Percentiles rank a stretch among this genome's conserved stretches.
These are phyloP conservation scores for Agapanthus africanus DNA, from an alignment of 106 monocot genomes.

Conservation along the genomic window DNA sequence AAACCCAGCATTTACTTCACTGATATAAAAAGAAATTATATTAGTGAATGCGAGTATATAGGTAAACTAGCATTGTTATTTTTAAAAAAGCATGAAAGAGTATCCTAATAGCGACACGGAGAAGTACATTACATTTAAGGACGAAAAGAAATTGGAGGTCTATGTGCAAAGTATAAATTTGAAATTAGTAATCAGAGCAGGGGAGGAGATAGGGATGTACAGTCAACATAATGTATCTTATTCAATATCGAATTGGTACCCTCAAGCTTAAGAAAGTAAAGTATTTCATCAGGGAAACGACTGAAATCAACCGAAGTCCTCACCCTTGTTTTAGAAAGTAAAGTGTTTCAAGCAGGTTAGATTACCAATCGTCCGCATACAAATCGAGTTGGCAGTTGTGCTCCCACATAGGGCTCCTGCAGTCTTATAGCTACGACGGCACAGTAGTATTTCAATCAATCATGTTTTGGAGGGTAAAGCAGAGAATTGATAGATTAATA, in stretches of 20 bases:
- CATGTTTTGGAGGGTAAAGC: not conserved
- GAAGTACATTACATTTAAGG: not conserved
- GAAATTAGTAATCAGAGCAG: no score
- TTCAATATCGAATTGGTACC: no score
- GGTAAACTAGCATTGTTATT: no score
- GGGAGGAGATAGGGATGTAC: no score
- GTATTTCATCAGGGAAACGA: not conserved
- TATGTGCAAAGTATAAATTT: not conserved
- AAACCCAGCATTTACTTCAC: constrained; percentile 99
- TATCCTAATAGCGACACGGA: not conserved
- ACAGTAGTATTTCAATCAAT: not conserved
- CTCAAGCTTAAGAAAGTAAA: no score
- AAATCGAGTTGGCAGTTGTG: not conserved
- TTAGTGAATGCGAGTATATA: no score
- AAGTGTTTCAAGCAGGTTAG: not conserved
- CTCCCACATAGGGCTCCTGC: not conserved
- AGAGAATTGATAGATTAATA: not conserved
- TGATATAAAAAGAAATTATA: constrained; percentile 22
- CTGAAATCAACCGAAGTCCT: not conserved
- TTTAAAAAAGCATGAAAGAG: not conserved
- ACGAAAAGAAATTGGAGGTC: not conserved
- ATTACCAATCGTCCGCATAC: not conserved
- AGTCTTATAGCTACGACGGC: not conserved
- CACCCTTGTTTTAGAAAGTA: not conserved
- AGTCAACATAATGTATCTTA: no score